These are phyloP conservation scores for Zelopaecilomyces penicillatus DNA, from an alignment of 2,329 filamentous ascomycete genomes.

Conservation along the genomic window DNA sequence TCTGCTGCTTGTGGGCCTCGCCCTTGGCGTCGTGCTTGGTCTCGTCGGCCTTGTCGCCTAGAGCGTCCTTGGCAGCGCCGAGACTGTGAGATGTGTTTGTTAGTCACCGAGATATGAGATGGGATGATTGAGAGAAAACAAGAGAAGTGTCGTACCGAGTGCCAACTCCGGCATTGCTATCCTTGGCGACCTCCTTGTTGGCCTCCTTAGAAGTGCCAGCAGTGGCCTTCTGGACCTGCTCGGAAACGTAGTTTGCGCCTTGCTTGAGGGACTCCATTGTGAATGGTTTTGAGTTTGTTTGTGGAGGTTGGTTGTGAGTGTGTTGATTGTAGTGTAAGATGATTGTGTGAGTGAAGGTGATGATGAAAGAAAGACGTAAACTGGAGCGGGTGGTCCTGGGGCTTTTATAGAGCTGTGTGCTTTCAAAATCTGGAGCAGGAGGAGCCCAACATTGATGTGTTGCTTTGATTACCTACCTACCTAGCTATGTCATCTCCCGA, in stretches of 20 bases:
- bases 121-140: not conserved
- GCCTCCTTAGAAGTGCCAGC: constrained; percentile 55
- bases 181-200: constrained; percentile 64
- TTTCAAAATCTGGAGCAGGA: no score
- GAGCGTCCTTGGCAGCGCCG: constrained; percentile 40
- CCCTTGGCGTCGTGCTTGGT: constrained; percentile 30
- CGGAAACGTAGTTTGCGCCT: constrained; percentile 58
- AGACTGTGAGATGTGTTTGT: constrained; percentile 23
- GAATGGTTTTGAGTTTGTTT: constrained; percentile 15
- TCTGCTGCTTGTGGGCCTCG: constrained; percentile 33
- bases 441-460: no score
- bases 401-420: constrained; percentile 7
- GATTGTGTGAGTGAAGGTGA: constrained; percentile 1
- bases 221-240: constrained; percentile 50
- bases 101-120: not conserved
- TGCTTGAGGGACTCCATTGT: constrained; percentile 49
- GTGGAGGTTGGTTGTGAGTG: constrained; percentile 1
- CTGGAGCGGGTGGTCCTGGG: not conserved
- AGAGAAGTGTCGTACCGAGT: constrained; percentile 38
- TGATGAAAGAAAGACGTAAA: not conserved
- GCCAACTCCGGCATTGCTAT: constrained; percentile 40
- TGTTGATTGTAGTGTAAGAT: constrained; percentile 4
- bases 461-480: no score
- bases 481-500: no score
- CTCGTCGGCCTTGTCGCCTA: constrained; percentile 39